Conservation (phyloP, 2,329 filamentous ascomycete species). For the Ophiostoma himal-ulmi region DNA sequence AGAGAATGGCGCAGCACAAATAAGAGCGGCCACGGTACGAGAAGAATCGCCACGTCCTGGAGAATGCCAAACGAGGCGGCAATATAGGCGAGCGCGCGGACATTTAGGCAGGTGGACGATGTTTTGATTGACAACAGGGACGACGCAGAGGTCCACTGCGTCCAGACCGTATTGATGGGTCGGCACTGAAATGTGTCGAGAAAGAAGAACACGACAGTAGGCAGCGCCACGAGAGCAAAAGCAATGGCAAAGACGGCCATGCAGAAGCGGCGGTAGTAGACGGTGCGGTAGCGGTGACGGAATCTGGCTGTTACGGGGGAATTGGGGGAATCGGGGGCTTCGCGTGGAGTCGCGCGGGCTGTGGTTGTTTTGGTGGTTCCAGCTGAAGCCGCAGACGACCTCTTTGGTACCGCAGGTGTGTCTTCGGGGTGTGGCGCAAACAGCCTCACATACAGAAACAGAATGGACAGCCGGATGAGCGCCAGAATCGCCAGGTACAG, state of each 20-base stretch:
- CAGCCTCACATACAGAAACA: conserved; percentile 34
- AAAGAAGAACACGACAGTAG: conserved; percentile 31
- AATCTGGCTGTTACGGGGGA: conserved; percentile 16
- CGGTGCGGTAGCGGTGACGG: conserved; percentile 30
- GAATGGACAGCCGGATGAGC: conserved; percentile 33
- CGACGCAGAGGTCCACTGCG: conserved; percentile 28
- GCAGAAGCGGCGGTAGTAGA: conserved; percentile 32
- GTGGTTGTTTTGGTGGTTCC: too few relatives aligned
- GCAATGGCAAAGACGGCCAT: conserved; percentile 28
- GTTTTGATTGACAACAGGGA: conserved; percentile 1
- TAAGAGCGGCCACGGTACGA: conserved; percentile 34
- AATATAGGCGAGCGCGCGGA: conserved; percentile 32
- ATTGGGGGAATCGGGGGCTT: background rate
- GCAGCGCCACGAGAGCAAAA: conserved; percentile 27
- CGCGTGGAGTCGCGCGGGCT: too few relatives aligned
- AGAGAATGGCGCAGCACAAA: conserved; percentile 30
- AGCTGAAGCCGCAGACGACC: background rate
- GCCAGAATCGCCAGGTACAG: conserved; percentile 33
- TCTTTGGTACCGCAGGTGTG: background rate
- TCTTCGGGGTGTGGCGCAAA: conserved; percentile 25
- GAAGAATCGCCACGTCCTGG: conserved; percentile 35
- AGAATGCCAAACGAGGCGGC: conserved; percentile 33
- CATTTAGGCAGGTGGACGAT: conserved; percentile 30
- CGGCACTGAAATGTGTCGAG: conserved; percentile 37
- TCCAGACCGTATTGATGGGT: conserved; percentile 34